Percentiles rank a stretch among this genome's conserved stretches.
Evolutionary conservation across 2,329 filamentous ascomycete species (phyloP).

Genomic region (Sporothrix mexicana): DNA sequence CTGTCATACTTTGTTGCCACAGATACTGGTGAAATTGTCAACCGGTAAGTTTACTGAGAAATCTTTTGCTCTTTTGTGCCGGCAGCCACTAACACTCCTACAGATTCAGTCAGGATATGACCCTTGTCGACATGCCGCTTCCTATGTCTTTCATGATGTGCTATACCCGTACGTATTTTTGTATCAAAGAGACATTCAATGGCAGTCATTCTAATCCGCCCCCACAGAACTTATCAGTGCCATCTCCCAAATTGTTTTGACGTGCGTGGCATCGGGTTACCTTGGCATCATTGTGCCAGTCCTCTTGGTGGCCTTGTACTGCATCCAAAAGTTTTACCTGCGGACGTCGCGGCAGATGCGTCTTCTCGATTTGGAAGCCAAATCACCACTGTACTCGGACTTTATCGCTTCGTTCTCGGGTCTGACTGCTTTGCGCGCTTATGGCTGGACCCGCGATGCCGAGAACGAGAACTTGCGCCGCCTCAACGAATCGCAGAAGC

Average conservation of each 20-base stretch:
- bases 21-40: conserved; percentile 44
- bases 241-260: conserved; percentile 53
- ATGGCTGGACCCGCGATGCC: conserved; percentile 56
- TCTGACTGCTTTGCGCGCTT: conserved; percentile 58
- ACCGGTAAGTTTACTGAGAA: conserved; percentile 39
- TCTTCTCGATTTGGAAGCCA: conserved; percentile 59
- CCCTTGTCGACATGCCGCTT: conserved; percentile 33
- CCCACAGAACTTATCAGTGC: conserved; percentile 37
- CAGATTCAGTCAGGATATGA: conserved; percentile 35
- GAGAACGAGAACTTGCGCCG: conserved; percentile 53
- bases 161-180: conserved; percentile 29
- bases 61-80: not conserved
- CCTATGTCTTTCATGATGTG: conserved; percentile 35
- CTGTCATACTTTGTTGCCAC: conserved; percentile 45
- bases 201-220: not conserved
- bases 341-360: conserved; percentile 59
- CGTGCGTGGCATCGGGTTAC: conserved; percentile 53
- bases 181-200: not conserved
- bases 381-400: conserved; percentile 52
- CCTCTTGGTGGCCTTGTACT: conserved; percentile 49
- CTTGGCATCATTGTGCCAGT: conserved; percentile 53
- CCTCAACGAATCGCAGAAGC: conserved; percentile 60
- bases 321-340: conserved; percentile 57
- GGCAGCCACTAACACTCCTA: not conserved
- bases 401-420: conserved; percentile 58